phyloP scores from a whole-genome alignment of 2,329 filamentous ascomycete genomes.

The Penicillium brevicompactum region DNA sequence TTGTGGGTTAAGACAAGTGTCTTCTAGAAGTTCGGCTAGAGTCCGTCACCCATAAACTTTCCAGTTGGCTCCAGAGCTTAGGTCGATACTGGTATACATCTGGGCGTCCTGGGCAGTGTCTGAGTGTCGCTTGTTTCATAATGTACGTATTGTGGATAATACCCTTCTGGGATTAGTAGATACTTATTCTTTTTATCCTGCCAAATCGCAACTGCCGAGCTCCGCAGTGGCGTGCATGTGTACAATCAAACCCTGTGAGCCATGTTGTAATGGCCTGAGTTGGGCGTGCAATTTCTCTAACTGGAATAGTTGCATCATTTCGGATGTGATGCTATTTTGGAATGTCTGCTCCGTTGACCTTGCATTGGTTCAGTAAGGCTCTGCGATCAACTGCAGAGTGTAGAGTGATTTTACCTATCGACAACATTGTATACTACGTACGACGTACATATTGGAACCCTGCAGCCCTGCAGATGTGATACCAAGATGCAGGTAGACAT shows the following conservation, averaged over 20 bases:
- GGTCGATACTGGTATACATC: background rate
- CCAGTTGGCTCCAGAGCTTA: background rate
- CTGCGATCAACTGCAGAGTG: too few species aligned
- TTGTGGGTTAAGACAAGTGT: background rate
- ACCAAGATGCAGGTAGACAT: background rate
- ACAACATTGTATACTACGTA: background rate
- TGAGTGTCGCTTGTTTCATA: background rate
- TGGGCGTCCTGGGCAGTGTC: background rate
- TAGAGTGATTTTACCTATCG: background rate
- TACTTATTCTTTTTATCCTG: slow-evolving; percentile 6
- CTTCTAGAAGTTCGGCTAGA: background rate
- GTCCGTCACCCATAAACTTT: background rate
- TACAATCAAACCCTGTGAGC: background rate
- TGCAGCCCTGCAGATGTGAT: background rate
- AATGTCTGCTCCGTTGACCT: slow-evolving; percentile 4
- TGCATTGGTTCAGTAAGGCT: background rate
- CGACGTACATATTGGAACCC: slow-evolving; percentile 8
- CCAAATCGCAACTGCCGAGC: slow-evolving; percentile 24
- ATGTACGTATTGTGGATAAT: background rate
- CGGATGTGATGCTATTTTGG: slow-evolving; percentile 9
- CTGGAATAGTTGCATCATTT: slow-evolving; percentile 2
- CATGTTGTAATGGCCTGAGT: background rate
- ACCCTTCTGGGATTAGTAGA: slow-evolving; percentile 14
- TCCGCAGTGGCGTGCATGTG: slow-evolving; percentile 9
- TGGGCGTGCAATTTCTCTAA: background rate